A percentile compares a stretch with the other conserved stretches of the same genome.
phyloP scores from a whole-genome alignment of 1,139 yeast genomes.

The Maudiozyma humilis region DNA sequence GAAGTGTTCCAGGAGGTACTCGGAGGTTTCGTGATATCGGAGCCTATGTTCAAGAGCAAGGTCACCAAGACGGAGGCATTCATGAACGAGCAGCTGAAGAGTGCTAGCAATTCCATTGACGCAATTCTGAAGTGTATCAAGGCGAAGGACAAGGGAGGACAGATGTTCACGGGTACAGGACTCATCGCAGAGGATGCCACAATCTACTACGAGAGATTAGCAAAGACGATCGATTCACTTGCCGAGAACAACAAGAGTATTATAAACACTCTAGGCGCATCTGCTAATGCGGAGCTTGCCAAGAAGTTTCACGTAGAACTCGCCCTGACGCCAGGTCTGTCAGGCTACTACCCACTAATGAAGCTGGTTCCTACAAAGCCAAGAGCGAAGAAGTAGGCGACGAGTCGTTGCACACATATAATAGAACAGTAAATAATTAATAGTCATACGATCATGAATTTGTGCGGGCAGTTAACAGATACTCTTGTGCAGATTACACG shows the following conservation, averaged over 20 bases:
- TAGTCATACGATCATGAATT: neutral
- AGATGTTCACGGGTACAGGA: slow-evolving; percentile 22
- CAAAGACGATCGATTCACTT: slow-evolving; percentile 14
- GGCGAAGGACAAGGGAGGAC: slow-evolving; percentile 16
- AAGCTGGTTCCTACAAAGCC: slow-evolving; percentile 2
- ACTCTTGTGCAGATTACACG: too few relatives aligned
- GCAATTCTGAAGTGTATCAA: slow-evolving; percentile 19
- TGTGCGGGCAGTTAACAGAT: too few relatives aligned
- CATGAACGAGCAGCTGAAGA: slow-evolving; percentile 16
- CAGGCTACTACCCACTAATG: slow-evolving; percentile 22
- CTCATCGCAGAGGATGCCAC: slow-evolving; percentile 26
- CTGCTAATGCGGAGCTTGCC: neutral
- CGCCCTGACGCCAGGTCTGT: slow-evolving; percentile 11
- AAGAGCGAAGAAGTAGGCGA: neutral
- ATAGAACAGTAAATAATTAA: neutral
- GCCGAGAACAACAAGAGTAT: slow-evolving; percentile 11
- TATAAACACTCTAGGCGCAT: slow-evolving; percentile 1
- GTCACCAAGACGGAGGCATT: slow-evolving; percentile 15
- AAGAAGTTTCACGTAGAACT: slow-evolving; percentile 11
- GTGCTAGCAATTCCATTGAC: slow-evolving; percentile 16
- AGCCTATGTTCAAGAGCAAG: slow-evolving; percentile 16
- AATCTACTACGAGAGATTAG: slow-evolving; percentile 23
- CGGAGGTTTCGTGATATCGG: slow-evolving; percentile 18
- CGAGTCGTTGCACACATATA: neutral
- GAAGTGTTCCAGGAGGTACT: slow-evolving; percentile 22